Conservation (phyloP, 2,329 filamentous ascomycete genomes). For the Neofusicoccum laricinum region DNA sequence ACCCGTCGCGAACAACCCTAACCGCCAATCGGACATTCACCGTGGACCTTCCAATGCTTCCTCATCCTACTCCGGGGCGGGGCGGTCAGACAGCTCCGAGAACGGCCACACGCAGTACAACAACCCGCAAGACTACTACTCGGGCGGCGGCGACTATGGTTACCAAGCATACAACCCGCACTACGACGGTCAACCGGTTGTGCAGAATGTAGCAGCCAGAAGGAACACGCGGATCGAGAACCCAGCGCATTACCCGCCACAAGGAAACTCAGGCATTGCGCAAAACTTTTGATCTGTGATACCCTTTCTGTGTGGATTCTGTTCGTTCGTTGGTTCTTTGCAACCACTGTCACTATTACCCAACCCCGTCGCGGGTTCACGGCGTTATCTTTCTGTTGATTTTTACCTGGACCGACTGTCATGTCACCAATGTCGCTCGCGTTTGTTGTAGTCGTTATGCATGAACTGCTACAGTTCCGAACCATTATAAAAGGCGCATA, state of each 20-base stretch:
- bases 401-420: not conserved
- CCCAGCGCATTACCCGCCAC: constrained; percentile 82
- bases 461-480: constrained; percentile 8
- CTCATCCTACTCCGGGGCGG: constrained; percentile 84
- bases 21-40: constrained; percentile 61
- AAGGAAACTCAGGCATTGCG: constrained; percentile 86
- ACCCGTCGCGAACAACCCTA: constrained; percentile 64
- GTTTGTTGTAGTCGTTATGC: not conserved
- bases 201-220: constrained; percentile 86
- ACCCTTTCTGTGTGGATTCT: constrained; percentile 8
- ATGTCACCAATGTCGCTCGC: not conserved
- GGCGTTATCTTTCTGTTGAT: not conserved
- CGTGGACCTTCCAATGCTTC: constrained; percentile 94
- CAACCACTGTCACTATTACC: constrained; percentile 4
- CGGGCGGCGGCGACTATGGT: constrained; percentile 52
- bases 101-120: constrained; percentile 50
- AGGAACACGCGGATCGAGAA: constrained; percentile 95
- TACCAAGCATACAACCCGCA: constrained; percentile 45
- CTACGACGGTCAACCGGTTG: constrained; percentile 70
- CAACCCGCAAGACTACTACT: constrained; percentile 50
- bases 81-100: constrained; percentile 64
- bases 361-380: constrained; percentile 3
- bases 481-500: constrained; percentile 8
- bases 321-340: constrained; percentile 4
- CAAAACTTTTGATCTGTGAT: constrained; percentile 74